Conservation (phyloP, 83 land plant genomes). For the Diphasiastrum complanatum region DNA sequence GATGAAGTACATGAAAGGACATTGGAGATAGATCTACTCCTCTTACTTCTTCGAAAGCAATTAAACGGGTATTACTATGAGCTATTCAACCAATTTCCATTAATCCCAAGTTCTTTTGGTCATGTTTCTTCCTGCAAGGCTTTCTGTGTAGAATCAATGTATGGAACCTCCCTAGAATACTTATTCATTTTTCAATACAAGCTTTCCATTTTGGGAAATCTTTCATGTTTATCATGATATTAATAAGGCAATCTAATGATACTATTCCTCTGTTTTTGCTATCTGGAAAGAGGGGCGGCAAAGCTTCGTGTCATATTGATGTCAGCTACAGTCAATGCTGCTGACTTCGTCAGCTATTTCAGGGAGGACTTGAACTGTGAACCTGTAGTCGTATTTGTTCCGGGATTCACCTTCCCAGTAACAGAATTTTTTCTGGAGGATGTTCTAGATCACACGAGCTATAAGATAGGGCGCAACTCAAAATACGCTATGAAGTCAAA, state of each 20-base stretch:
- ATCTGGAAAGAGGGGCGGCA: conserved; percentile 9
- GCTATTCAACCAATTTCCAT: too few relatives aligned
- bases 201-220: too few relatives aligned
- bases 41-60: conserved; percentile 21
- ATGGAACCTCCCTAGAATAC: too few relatives aligned
- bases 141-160: too few relatives aligned
- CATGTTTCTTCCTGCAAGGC: too few relatives aligned
- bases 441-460: conserved; percentile 34
- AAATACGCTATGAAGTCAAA: conserved; percentile 21
- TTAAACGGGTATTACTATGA: conserved; percentile 23
- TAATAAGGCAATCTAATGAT: too few relatives aligned
- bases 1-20: conserved; percentile 35
- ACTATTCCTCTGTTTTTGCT: too few relatives aligned
- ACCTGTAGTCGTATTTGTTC: conserved; percentile 19
- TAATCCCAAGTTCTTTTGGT: too few relatives aligned
- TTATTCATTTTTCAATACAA: too few relatives aligned
- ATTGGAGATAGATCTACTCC: conserved; percentile 27
- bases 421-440: conserved; percentile 32
- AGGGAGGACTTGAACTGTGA: conserved; percentile 2
- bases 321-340: conserved; percentile 38
- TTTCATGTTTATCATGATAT: too few relatives aligned
- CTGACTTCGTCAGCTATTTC: conserved; percentile 24
- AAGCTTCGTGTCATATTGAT: conserved; percentile 29
- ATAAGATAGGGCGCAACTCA: conserved; percentile 29
- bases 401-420: conserved; percentile 37